Base-by-base conservation (phyloP, 768 basidiomycete species). In the Kwoniella sp. region DNA sequence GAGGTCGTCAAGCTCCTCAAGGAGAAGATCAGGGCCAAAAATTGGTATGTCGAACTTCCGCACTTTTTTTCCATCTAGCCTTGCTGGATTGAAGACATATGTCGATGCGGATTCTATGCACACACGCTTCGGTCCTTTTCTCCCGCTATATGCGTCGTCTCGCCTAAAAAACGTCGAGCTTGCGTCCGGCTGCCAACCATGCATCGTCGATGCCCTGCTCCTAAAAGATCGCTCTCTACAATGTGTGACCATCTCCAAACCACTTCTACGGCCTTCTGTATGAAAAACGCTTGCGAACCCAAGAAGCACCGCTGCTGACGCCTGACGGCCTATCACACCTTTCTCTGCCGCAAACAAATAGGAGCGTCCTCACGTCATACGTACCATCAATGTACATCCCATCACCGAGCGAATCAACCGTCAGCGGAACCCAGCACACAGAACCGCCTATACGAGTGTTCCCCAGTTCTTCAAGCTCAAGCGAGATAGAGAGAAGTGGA, bases 381-480 rank as follows among this genome's bases (percentile, higher is more conserved):
- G 64, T 71, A 12, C 72, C 72, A 3, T 55, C 70, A 2, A 69
- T 75, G 66, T 75, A 75, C 58, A 72, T 75, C 13, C 74, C 66
- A 15, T 58, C 58, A 5, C 11, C 30, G 3, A 22, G 23, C 28
- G 41, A 58, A 37, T 26, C n/a, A 52, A 22, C 30, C 15, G 34
- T 37, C 41, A 38, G 50, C 25, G 9, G 28, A 8, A 7, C 54
- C 12, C 28, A 20, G 2, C 13, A n/a, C 12, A n/a, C 22, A 30
- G 31, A 50, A 17, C 38, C 70, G 4, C 66, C 69, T 15, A 61
- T 68, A 22, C 63, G 70, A n/a, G n/a, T 58, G 11, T 41, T 67
- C 2, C 58, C 55, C n/a, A 20, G 34, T 1, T 22, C 29, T 31
- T 12, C 37, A 51, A 28, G 23, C 2, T 56, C 55, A 17, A 50